Evolutionary conservation across 441 rosid genomes (phyloP).

Genomic region (Adansonia rubrostipa): DNA sequence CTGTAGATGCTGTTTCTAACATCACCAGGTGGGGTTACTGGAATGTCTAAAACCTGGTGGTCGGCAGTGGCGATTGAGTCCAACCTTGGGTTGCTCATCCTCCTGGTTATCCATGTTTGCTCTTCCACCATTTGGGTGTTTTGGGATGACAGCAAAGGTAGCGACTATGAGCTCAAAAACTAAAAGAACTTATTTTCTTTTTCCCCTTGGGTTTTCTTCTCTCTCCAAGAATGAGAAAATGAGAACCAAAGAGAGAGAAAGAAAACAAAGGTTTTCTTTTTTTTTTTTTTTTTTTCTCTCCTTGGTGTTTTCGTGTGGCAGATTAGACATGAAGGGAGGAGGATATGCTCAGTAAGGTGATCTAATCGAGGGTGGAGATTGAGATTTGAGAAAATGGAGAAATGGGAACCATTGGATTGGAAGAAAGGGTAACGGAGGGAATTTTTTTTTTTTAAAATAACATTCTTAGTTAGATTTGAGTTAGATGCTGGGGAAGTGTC

Average conservation of each 20-base stretch:
- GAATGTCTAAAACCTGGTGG: conserved; percentile 70
- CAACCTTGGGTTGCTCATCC: conserved; percentile 92
- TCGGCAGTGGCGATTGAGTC: conserved; percentile 40
- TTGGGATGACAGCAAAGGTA: not conserved
- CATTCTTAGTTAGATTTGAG: conserved; percentile 32
- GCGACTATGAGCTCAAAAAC: conserved; percentile 6
- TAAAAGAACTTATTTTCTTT: not conserved
- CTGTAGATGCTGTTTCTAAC: conserved; percentile 46
- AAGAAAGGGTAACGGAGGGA: conserved; percentile 8
- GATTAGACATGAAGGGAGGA: conserved; percentile 43
- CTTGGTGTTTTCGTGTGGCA: not conserved
- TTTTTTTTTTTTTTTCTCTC: not conserved
- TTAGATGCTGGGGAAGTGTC: conserved; percentile 48
- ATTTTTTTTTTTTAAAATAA: too few species aligned
- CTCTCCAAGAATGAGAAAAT: conserved; percentile 10
- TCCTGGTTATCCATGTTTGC: conserved; percentile 84
- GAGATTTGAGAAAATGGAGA: conserved; percentile 46
- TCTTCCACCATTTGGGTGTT: conserved; percentile 74
- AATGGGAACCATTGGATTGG: conserved; percentile 48
- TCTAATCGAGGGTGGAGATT: conserved; percentile 57
- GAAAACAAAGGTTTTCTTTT: not conserved
- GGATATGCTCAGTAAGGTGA: conserved; percentile 26
- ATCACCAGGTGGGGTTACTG: conserved; percentile 79
- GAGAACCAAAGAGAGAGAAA: conserved; percentile 17
- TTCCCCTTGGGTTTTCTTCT: conserved; percentile 6